Base-by-base conservation (phyloP, 345 rosid species). In the Murraya koenigii region DNA sequence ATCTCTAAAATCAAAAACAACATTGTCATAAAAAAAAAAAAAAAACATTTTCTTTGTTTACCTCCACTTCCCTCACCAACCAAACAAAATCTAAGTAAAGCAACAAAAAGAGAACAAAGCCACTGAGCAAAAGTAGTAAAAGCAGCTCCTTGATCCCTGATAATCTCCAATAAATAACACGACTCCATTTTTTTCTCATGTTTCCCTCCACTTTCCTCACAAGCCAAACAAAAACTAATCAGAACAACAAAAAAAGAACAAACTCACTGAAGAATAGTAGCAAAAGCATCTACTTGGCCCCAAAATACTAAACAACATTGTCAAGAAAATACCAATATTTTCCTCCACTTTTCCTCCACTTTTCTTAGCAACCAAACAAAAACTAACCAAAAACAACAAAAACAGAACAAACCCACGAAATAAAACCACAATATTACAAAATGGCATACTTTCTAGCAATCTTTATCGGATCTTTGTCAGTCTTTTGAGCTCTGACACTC, bases 391-490 rank as follows among this genome's bases (percentile, higher is more conserved):
- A 44, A 56, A 56, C 15, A 19, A 28, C 6, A 33, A 60, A 8
- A 79, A 17, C 66, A 56, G 20, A 56, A 20, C 0, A 25, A 49
- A 73, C 56, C 65, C 56, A 72, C 28, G 6, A 52, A 25, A 49
- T 1, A 62, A 58, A 47, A 33, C 7, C 25, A 33, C 9, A 65
- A 65, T 72, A 67, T 4, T 19, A 38, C 2, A 38, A 10, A 77
- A 78, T 65, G 28, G 25, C 82, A 14, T 79, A 88, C 91, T 68
- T 79, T 70, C 91, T 81, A 17, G 91, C 88, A 4, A 87, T 87
- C 82, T 79, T 90, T 73, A 89, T 89, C 22, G 94, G 95, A 80
- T 93, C 93, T 72, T 90, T 93, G 72, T 59, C 72, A 8, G 68
- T n/a, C 35, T 52, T 58, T 41, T 62, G 59, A 75, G 67, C 62